These are phyloP conservation scores for Pseudoturritis turrita DNA, from an alignment of 345 rosid genomes.

Conservation along the genomic window DNA sequence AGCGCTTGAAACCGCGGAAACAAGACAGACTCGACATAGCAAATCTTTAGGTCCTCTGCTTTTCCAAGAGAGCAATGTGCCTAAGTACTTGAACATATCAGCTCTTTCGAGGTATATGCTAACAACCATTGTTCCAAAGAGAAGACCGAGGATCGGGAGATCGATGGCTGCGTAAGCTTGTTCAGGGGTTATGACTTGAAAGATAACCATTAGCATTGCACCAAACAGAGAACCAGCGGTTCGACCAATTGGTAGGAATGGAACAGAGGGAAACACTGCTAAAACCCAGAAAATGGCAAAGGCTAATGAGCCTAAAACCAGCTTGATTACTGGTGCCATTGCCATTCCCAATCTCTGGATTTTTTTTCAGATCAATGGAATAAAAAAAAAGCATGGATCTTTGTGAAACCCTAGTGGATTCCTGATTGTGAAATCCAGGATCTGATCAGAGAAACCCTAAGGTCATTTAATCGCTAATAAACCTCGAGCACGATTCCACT, in stretches of 20 bases:
- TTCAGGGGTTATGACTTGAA: constrained; percentile 59
- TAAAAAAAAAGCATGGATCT: neutral
- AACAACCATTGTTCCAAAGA: constrained; percentile 89
- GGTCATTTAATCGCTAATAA: neutral
- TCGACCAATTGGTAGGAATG: constrained; percentile 74
- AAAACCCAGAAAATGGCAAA: constrained; percentile 74
- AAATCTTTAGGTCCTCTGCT: constrained; percentile 75
- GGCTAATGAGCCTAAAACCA: constrained; percentile 62
- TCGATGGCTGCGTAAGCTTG: constrained; percentile 81
- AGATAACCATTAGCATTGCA: constrained; percentile 83
- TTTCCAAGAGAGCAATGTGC: constrained; percentile 64
- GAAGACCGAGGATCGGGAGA: constrained; percentile 78
- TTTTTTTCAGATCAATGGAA: neutral
- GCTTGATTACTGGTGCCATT: constrained; percentile 47
- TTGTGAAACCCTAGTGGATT: neutral
- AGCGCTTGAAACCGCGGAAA: constrained; percentile 77
- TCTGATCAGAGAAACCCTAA: neutral
- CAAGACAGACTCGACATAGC: constrained; percentile 57
- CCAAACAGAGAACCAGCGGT: constrained; percentile 88
- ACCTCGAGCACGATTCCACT: too few species aligned
- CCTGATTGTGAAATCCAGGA: neutral
- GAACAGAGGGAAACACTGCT: constrained; percentile 82
- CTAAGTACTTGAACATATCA: constrained; percentile 72
- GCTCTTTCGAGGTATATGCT: constrained; percentile 78
- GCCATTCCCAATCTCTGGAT: constrained; percentile 37